Evolutionary conservation across 768 basidiomycete species (phyloP).

Genomic region (Porpolomopsis calyptriformis): DNA sequence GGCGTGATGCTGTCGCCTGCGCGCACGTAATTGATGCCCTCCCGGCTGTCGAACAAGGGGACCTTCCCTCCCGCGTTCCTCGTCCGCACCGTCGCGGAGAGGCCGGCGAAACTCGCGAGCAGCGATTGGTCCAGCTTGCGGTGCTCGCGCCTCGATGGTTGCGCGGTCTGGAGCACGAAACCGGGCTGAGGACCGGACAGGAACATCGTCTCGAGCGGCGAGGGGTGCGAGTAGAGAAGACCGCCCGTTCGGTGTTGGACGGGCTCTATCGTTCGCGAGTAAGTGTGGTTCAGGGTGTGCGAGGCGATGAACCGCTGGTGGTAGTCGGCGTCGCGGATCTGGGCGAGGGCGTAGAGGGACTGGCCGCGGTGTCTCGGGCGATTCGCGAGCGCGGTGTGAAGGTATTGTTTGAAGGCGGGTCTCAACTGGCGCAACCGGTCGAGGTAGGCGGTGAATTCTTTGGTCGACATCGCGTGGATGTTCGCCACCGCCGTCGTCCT

Average conservation of each 20-base stretch:
- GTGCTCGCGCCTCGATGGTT: constrained; percentile 2
- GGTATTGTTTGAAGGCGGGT: constrained; percentile 40
- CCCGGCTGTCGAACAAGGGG: constrained; percentile 21
- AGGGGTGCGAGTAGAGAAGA: constrained; percentile 46
- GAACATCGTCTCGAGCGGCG: constrained; percentile 43
- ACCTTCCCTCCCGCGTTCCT: constrained; percentile 10
- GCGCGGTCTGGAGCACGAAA: constrained; percentile 33
- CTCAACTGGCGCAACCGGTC: constrained; percentile 46
- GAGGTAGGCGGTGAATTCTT: constrained; percentile 50
- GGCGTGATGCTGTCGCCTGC: constrained; percentile 15
- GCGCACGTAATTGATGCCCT: constrained; percentile 18
- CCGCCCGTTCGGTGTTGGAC: constrained; percentile 57
- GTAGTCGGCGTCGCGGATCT: constrained; percentile 11
- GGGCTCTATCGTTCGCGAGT: constrained; percentile 38
- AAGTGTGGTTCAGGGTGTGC: constrained; percentile 14
- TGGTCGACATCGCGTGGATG: constrained; percentile 47
- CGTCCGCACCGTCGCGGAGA: constrained; percentile 20
- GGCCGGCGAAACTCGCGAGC: constrained; percentile 37
- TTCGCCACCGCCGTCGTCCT: constrained; percentile 27
- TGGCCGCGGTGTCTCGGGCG: constrained; percentile 9
- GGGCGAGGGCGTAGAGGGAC: constrained; percentile 18
- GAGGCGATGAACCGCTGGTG: constrained; percentile 29
- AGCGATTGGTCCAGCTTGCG: constrained; percentile 2
- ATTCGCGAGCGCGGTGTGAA: constrained; percentile 20
- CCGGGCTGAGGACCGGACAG: constrained; percentile 46